Conservation (phyloP, 306 rosid genomes). For the Quercus rubra region DNA sequence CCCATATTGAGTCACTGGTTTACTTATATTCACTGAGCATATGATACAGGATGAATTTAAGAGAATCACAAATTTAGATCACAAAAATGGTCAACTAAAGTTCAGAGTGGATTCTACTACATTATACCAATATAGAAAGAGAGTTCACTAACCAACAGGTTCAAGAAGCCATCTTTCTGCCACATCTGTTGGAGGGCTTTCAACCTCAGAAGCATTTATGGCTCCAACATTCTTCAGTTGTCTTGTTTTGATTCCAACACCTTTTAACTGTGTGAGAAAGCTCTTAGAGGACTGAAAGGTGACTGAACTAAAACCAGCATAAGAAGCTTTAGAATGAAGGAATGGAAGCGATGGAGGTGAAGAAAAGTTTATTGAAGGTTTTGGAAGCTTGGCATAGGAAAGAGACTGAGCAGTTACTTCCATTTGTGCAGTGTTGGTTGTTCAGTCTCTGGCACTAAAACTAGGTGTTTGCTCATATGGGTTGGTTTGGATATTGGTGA, state of each 20-base stretch:
- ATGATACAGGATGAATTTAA: not conserved
- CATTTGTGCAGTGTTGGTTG: conserved; percentile 31
- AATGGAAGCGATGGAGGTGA: conserved; percentile 20
- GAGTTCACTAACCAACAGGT: conserved; percentile 61
- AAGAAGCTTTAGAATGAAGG: conserved; percentile 30
- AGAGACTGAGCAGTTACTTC: conserved; percentile 43
- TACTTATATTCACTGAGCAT: not conserved
- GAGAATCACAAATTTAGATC: not conserved
- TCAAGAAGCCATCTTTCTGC: conserved; percentile 77
- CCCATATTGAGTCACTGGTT: not conserved
- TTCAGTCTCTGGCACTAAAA: not conserved
- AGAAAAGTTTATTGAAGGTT: conserved; percentile 18
- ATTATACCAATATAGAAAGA: not conserved
- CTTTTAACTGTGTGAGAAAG: conserved; percentile 29
- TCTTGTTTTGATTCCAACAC: conserved; percentile 23
- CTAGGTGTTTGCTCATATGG: not conserved
- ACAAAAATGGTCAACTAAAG: not conserved
- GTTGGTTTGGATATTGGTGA: not conserved
- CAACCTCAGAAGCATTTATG: conserved; percentile 38
- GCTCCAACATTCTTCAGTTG: conserved; percentile 25
- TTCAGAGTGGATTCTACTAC: not conserved
- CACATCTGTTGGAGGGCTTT: conserved; percentile 21
- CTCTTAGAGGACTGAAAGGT: conserved; percentile 27
- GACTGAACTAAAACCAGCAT: conserved; percentile 28
- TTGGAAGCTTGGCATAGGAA: conserved; percentile 36